Evolutionary conservation across 768 basidiomycete species (phyloP), one percentile per base, ranked within the genome.

Genomic region (Lactarius quietus): DNA sequence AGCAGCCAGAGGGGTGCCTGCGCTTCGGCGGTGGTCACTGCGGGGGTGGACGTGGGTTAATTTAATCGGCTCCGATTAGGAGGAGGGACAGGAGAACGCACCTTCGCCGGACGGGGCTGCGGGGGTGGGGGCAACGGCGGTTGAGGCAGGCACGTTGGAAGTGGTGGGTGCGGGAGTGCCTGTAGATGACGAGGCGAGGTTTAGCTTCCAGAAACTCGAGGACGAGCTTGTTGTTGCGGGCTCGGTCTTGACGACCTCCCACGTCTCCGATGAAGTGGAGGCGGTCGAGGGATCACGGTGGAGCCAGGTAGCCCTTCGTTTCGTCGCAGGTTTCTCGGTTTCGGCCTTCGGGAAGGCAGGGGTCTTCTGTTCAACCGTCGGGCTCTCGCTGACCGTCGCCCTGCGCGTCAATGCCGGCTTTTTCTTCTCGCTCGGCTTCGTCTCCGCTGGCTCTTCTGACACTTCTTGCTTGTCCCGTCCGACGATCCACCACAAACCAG

Each of bases 1-100:
- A 92, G 72, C 20, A 92, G 81, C 90, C 90, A 92, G 0, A 84
- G 77, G 0, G 90, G 90, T 14, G 86, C 90, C 64, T 88, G 83
- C 18, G 83, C 78, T 9, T 83, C 78, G 3, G 78, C 76, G 0
- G 81, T 82, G 31, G 77, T 73, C 14, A 73, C 79, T 80, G 59
- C 10, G 29, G 31, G 23, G 18, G 26, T 7, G 7, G 20, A 28
- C 6, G 39, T 15, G 6, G 1, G 23, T 48, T 48, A n/a, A 51
- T 26, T 48, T 2, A 51, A 51, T 51, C 14, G 26, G 26, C 3
- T 3, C 26, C 8, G 29, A 23, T 54, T 12, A 45, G 26, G 35
- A n/a, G 6, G 3, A 33, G 12, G 39, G 41, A 10, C 20, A 7
- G 58, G 45, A 29, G 36, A 12, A 51, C 69, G 17, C 12, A 70